Percentiles rank a stretch among this genome's conserved stretches.
These are phyloP conservation scores for Saccharomycopsis capsularis DNA, from an alignment of 805 yeast genomes.

Conservation along the genomic window DNA sequence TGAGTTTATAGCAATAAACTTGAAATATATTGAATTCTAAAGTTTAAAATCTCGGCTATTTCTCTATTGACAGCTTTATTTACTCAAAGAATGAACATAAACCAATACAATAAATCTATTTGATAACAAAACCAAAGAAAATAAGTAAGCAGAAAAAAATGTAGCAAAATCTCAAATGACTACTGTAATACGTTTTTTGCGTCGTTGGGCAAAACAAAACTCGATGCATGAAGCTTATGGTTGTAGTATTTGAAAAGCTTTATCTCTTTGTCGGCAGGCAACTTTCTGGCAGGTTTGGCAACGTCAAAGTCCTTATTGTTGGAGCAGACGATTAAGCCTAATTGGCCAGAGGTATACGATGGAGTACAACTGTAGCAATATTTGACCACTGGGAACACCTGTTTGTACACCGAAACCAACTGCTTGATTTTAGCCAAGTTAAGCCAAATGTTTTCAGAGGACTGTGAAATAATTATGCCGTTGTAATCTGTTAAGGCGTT, in stretches of 20 bases:
- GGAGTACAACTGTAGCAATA: constrained; percentile 82
- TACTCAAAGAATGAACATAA: no score
- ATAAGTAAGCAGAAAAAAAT: no score
- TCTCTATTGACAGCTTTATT: no score
- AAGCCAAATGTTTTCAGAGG: constrained; percentile 71
- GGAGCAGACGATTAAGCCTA: constrained; percentile 70
- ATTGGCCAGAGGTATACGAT: constrained; percentile 81
- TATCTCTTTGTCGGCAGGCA: constrained; percentile 40
- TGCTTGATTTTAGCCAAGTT: constrained; percentile 46
- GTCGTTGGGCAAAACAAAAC: constrained; percentile 78
- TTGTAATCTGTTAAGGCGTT: constrained; percentile 57
- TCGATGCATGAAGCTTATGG: constrained; percentile 55
- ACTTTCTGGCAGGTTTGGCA: constrained; percentile 43
- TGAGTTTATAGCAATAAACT: no score
- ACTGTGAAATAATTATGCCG: constrained; percentile 74
- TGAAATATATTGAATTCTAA: no score
- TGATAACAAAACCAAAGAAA: no score
- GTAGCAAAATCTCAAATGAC: no score
- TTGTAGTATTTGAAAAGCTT: constrained; percentile 58
- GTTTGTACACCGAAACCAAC: constrained; percentile 41
- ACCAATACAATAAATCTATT: no score
- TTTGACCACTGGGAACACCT: constrained; percentile 54
- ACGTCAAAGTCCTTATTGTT: constrained; percentile 44
- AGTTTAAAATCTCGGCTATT: no score
- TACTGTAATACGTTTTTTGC: constrained; percentile 36